phyloP scores from a whole-genome alignment of 148 eudicot genomes.

The Silene latifolia region DNA sequence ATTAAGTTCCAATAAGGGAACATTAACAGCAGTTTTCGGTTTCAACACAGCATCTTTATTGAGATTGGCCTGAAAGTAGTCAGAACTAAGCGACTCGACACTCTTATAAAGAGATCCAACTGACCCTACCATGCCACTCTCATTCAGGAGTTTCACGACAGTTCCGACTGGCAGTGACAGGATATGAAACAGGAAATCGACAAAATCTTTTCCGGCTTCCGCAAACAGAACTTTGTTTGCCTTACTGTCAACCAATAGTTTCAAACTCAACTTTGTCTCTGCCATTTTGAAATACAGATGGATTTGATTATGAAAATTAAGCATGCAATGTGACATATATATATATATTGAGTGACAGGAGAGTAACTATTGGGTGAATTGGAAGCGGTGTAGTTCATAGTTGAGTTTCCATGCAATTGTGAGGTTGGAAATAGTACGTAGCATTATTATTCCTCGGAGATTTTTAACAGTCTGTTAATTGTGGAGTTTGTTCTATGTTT shows the following conservation, averaged over 20 bases:
- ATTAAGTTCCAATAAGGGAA: conserved; percentile 9
- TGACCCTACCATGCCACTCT: conserved; percentile 12
- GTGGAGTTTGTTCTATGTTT: no score
- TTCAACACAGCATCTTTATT: conserved; percentile 9
- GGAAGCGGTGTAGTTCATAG: background rate
- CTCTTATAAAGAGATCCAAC: conserved; percentile 19
- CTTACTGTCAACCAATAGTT: background rate
- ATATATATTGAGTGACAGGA: background rate
- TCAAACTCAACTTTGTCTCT: conserved; percentile 18
- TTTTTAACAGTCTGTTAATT: no score
- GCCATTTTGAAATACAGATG: background rate
- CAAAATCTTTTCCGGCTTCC: conserved; percentile 34
- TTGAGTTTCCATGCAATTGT: conserved; percentile 7
- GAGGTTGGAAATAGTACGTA: background rate
- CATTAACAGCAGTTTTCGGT: conserved; percentile 2
- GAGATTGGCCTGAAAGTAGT: conserved; percentile 1
- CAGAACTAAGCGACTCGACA: conserved; percentile 11
- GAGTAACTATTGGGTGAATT: background rate
- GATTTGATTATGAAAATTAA: background rate
- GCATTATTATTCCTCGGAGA: no score
- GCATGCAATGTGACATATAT: background rate
- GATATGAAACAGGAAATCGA: conserved; percentile 35
- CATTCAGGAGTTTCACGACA: conserved; percentile 11
- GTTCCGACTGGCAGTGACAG: conserved; percentile 28
- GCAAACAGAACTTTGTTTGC: conserved; percentile 30